phyloP scores from a whole-genome alignment of 805 yeast genomes.

The Metschnikowia similis region DNA sequence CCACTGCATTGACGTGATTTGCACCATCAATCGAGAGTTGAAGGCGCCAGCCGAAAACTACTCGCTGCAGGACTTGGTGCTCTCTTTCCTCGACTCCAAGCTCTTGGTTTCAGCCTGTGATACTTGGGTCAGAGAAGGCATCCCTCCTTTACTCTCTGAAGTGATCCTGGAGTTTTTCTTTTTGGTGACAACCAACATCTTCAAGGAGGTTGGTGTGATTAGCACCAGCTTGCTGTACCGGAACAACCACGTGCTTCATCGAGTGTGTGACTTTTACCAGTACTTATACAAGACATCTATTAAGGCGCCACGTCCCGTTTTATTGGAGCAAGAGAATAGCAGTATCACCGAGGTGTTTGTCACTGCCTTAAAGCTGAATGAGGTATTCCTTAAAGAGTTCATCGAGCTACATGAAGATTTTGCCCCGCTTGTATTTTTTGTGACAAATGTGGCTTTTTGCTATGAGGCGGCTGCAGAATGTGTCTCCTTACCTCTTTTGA shows the following conservation, averaged over 20 bases:
- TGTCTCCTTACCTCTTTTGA: background rate
- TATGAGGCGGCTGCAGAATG: conserved; percentile 7
- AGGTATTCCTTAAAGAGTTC: conserved; percentile 6
- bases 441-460: conserved; percentile 3
- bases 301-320: background rate
- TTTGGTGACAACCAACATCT: conserved; percentile 10
- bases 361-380: conserved; percentile 1
- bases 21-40: conserved; percentile 13
- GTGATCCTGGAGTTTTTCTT: conserved; percentile 10
- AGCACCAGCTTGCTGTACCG: conserved; percentile 8
- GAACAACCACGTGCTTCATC: conserved; percentile 7
- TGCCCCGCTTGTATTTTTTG: conserved; percentile 7
- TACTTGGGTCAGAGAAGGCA: conserved; percentile 7
- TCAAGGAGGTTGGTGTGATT: conserved; percentile 8
- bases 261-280: conserved; percentile 9
- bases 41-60: conserved; percentile 5
- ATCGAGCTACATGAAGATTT: conserved; percentile 7
- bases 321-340: conserved; percentile 2
- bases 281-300: conserved; percentile 7
- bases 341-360: conserved; percentile 8
- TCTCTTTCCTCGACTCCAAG: conserved; percentile 10
- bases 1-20: conserved; percentile 10
- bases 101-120: conserved; percentile 12
- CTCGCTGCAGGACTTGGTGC: conserved; percentile 9
- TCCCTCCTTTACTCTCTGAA: conserved; percentile 2